Base-by-base conservation (phyloP, 768 basidiomycete genomes). In the Tricholoma sp. region DNA sequence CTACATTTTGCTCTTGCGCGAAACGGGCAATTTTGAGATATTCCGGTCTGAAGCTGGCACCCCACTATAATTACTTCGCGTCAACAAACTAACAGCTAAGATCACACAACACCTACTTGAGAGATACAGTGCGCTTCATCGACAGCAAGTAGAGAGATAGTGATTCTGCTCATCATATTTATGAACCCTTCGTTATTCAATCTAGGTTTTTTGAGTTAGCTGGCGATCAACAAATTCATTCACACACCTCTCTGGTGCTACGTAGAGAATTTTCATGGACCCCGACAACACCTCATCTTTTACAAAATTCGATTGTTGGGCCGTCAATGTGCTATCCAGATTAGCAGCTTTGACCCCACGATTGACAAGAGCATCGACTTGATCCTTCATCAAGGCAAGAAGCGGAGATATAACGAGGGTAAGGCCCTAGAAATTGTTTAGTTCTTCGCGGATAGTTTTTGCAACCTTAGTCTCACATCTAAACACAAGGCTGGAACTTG, bases 41-140 rank as follows among this genome's bases (percentile, higher is more conserved):
- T 41, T 61, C 61, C 0, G 61, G 61, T 3, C 61, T 57, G 21
- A 61, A 61, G 45, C 57, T 61, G 4, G 57, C 55, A 45, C 61
- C 61, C 61, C 61, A 61, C 61, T 61, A 32, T 16, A 49, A 3
- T 12, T 19, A 4, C 21, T 22, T 4, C 1, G 27, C 18, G 34
- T 35, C 27, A 53, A 16, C 22, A 50, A 43, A 35, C 11, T 5
- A 27, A 31, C 29, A 45, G 14, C 11, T 3, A 53, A 41, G 7
- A 19, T 11, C 10, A 27, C 14, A 5, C 4, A n/a, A 18, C 19
- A 35, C 59, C 35, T 34, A 74, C 74, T 64, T 77, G 75, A 0
- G 76, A 76, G 32, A 78, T 74, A 60, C 79, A 79, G 55, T 80
- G 79, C 1, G 77, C 75, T 61, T 80, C 79, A 52, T 81, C 79